Conservation (phyloP, 2,329 filamentous ascomycete species). For the Apiospora pterosperma region DNA sequence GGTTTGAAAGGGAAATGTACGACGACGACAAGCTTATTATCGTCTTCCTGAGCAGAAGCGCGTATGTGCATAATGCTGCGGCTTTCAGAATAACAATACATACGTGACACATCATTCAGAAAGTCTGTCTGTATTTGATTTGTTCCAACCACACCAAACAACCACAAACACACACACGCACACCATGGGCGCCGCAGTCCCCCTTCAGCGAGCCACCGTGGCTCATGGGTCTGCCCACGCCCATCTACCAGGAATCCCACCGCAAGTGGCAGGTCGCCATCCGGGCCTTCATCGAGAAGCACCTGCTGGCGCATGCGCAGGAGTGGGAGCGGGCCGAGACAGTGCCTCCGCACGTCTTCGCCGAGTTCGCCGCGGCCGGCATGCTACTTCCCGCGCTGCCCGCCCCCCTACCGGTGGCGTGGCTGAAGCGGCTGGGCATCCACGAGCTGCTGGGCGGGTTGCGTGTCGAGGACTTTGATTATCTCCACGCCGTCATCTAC, state of each 20-base stretch:
- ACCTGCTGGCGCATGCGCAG: slow-evolving; percentile 58
- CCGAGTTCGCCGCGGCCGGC: slow-evolving; percentile 59
- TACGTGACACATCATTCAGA: not conserved
- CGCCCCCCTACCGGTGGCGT: slow-evolving; percentile 63
- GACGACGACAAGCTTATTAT: not conserved
- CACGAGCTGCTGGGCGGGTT: slow-evolving; percentile 62
- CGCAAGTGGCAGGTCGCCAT: slow-evolving; percentile 64
- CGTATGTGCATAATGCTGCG: not conserved
- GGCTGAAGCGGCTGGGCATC: slow-evolving; percentile 64
- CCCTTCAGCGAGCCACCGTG: slow-evolving; percentile 74
- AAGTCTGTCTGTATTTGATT: not conserved
- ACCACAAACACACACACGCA: not conserved
- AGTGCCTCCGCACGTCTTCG: slow-evolving; percentile 61
- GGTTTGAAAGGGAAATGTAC: not conserved
- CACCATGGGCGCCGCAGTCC: slow-evolving; percentile 35
- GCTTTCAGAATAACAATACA: not conserved
- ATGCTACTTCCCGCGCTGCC: slow-evolving; percentile 71
- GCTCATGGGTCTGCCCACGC: slow-evolving; percentile 65
- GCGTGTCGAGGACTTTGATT: slow-evolving; percentile 72
- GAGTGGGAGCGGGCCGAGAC: slow-evolving; percentile 68
- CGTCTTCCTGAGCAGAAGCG: not conserved
- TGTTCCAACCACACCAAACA: not conserved
- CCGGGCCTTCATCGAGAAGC: slow-evolving; percentile 61
- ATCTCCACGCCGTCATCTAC: slow-evolving; percentile 68
- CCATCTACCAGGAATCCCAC: slow-evolving; percentile 68